Percentiles rank a stretch among this genome's conserved stretches.
Conservation (phyloP, 768 basidiomycete species). For the Suillus subaureus region DNA sequence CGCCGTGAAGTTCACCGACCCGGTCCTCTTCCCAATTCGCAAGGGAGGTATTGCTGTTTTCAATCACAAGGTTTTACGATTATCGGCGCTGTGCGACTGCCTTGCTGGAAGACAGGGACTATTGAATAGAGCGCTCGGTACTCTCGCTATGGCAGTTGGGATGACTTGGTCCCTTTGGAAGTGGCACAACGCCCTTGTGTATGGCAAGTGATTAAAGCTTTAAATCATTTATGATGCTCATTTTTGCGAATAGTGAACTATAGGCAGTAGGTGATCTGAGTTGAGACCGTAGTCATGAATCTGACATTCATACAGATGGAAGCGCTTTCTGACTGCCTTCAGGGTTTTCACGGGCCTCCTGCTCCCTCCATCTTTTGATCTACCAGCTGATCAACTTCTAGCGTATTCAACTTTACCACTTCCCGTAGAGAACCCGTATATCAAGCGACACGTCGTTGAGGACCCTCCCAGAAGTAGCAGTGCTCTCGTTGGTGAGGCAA, state of each 20-base stretch:
- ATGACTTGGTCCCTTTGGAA: constrained; percentile 39
- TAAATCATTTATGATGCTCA: not conserved
- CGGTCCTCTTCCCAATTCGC: not conserved
- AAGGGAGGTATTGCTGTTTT: not conserved
- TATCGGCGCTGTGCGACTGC: not conserved
- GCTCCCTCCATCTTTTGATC: constrained; percentile 25
- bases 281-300: not conserved
- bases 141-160: constrained; percentile 17
- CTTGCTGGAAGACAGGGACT: not conserved
- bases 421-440: constrained; percentile 45
- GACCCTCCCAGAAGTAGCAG: no score
- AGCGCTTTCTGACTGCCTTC: constrained; percentile 38
- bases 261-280: constrained; percentile 2
- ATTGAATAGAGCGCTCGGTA: constrained; percentile 18
- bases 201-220: constrained; percentile 27
- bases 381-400: constrained; percentile 25
- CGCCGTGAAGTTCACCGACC: not conserved
- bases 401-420: constrained; percentile 41
- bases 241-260: constrained; percentile 9
- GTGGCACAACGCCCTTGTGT: constrained; percentile 49
- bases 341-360: constrained; percentile 41
- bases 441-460: constrained; percentile 33
- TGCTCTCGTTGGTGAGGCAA: no score
- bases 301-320: constrained; percentile 19
- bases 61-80: not conserved